Base-by-base conservation (phyloP, 1,139 yeast species). In the Meyerozyma guilliermondii region DNA sequence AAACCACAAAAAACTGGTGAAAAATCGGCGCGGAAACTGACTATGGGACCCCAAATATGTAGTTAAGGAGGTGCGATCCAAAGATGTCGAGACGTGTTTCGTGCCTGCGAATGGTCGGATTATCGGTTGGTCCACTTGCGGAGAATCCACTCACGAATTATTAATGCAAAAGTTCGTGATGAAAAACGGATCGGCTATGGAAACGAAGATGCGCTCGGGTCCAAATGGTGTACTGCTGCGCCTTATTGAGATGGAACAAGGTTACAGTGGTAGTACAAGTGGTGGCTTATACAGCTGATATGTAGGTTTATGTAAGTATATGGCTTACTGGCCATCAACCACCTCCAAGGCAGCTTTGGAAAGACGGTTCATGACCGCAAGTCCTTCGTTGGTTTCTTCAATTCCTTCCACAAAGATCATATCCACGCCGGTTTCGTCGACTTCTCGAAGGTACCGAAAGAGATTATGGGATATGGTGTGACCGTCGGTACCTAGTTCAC, bases 301-400 rank as follows among this genome's bases (percentile, higher is more conserved):
- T 20, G 22, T 20, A 20, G 22, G 22, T 20, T 20, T 20, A 20
- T 20, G 22, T 20, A 20, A 13, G 28, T 33, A 22, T 16, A 13
- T 13, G 28, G 27, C 16, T 7, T 37, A 28, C 17, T n/a, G 29
- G 7, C 58, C 58, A 31, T 53, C 46, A 34, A 71, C 54, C 14
- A 67, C 74, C 41, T 74, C 78, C 4, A 76, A 66, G 0, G 98
- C 95, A 3, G 98, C 98, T 60, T 92, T 92, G 40, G 76, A 71
- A 34, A 92, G 69, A 50, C 98, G 68, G 59, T 92, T 92, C 97
- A 92, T 91, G 36, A 92, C 83, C 0, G 98, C 98, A 43, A 91
- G 70, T 0, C 98, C 98, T 55, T 89, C 94, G 42, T 83, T 72
- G 0, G 68, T 60, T 50, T 83, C 87, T 22, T 71, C 76, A 4